Conservation (phyloP, 2,329 filamentous ascomycete species). For the Pseudocercospora macadamiae region DNA sequence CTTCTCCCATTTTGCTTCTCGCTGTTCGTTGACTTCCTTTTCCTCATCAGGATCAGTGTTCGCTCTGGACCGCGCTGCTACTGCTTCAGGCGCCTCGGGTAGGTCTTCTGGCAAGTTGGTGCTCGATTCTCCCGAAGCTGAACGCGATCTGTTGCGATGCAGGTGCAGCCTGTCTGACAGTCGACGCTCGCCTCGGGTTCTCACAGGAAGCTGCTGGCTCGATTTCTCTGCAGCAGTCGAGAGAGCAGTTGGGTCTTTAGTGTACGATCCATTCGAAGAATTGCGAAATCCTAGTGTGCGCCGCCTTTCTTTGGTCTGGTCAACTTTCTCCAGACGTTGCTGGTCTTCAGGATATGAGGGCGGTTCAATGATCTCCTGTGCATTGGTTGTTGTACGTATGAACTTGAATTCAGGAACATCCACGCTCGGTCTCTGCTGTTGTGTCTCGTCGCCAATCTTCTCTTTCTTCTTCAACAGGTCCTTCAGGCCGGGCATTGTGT, state of each 20-base stretch:
- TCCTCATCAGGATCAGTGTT: conserved; percentile 39
- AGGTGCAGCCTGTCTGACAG: conserved; percentile 75
- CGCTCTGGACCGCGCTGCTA: conserved; percentile 39
- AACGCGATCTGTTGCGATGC: conserved; percentile 53
- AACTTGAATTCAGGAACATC: conserved; percentile 72
- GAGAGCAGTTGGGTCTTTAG: conserved; percentile 26
- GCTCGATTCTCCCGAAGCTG: conserved; percentile 61
- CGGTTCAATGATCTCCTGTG: conserved; percentile 76
- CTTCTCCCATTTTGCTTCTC: conserved; percentile 86
- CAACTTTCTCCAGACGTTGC: conserved; percentile 8
- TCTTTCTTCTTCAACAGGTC: conserved; percentile 67
- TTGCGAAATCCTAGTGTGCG: conserved; percentile 41
- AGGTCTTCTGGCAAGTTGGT: conserved; percentile 78
- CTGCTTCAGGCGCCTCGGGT: conserved; percentile 75
- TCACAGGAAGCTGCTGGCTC: conserved; percentile 26
- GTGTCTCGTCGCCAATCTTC: conserved; percentile 47
- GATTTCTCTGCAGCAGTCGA: conserved; percentile 15
- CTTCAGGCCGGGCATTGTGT: conserved; percentile 59
- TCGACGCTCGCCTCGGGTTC: conserved; percentile 45
- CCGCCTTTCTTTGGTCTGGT: conserved; percentile 22
- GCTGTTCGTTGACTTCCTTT: conserved; percentile 47
- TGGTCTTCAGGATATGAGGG: conserved; percentile 58
- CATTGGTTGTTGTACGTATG: conserved; percentile 79
- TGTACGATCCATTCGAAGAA: conserved; percentile 35
- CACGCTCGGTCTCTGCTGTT: conserved; percentile 38